Conservation (phyloP, 2,329 filamentous ascomycete species). For the Phyllosticta capitalensis region DNA sequence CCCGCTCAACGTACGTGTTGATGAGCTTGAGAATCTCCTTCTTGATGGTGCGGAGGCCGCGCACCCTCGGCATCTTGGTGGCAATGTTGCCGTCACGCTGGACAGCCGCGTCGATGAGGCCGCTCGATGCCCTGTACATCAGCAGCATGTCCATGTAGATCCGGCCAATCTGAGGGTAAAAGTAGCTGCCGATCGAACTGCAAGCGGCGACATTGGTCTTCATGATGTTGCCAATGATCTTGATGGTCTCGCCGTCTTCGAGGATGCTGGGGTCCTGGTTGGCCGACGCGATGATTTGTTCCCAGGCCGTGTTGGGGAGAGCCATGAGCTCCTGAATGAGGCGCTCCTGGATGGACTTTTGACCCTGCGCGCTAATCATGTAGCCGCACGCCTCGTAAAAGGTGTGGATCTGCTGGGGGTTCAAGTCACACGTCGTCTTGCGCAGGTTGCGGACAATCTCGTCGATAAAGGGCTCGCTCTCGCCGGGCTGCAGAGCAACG, state of each 20-base stretch:
- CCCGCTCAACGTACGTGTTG: conserved; percentile 96
- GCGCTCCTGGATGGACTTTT: conserved; percentile 87
- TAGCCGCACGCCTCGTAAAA: conserved; percentile 99
- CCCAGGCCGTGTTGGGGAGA: conserved; percentile 89
- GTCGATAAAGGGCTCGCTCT: conserved; percentile 93
- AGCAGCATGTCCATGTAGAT: conserved; percentile 98
- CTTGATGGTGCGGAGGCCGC: conserved; percentile 93
- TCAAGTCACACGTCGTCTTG: conserved; percentile 91
- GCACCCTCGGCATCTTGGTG: conserved; percentile 94
- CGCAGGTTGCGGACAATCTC: conserved; percentile 94
- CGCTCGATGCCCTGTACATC: conserved; percentile 97
- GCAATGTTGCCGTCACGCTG: conserved; percentile 72
- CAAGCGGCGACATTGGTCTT: conserved; percentile 99
- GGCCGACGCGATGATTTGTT: conserved; percentile 82
- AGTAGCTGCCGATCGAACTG: conserved; percentile 91
- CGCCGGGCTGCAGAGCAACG: conserved; percentile 87
- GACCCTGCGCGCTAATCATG: conserved; percentile 97
- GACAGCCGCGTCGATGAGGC: conserved; percentile 89
- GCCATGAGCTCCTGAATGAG: conserved; percentile 87
- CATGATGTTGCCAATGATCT: conserved; percentile 99
- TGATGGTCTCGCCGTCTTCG: conserved; percentile 90
- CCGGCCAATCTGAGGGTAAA: conserved; percentile 93
- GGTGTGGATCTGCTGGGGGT: conserved; percentile 94
- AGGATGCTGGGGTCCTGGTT: conserved; percentile 77
- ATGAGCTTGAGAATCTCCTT: conserved; percentile 98